Conservation (phyloP, 768 basidiomycete species). For the Hydnomerulius pinastri region DNA sequence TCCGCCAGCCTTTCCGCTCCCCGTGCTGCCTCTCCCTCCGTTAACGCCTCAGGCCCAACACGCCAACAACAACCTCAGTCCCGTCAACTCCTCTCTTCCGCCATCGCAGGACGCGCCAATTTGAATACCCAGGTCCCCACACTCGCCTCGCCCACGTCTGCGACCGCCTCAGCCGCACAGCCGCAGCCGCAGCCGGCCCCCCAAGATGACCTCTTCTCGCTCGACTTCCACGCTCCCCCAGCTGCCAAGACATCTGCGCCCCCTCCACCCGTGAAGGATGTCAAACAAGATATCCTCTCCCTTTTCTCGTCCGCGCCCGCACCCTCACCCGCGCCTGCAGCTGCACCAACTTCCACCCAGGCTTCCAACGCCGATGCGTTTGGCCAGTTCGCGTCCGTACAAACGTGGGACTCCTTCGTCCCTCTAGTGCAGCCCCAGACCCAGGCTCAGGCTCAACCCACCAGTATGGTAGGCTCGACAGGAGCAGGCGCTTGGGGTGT, state of each 20-base stretch:
- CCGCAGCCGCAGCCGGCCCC: slow-evolving; percentile 36
- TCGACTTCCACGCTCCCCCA: slow-evolving; percentile 78
- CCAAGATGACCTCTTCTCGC: slow-evolving; percentile 73
- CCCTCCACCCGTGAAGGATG: slow-evolving; percentile 58
- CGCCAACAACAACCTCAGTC: slow-evolving; percentile 29
- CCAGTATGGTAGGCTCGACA: slow-evolving; percentile 55
- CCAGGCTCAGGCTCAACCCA: slow-evolving; percentile 31
- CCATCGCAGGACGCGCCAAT: slow-evolving; percentile 41
- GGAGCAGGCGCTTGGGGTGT: slow-evolving; percentile 68
- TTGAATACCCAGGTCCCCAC: slow-evolving; percentile 9
- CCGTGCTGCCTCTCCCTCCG: slow-evolving; percentile 31
- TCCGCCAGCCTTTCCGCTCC: slow-evolving; percentile 23
- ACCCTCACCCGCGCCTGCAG: slow-evolving; percentile 23
- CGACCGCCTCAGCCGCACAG: slow-evolving; percentile 15
- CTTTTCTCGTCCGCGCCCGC: slow-evolving; percentile 60
- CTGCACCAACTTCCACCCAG: slow-evolving; percentile 7
- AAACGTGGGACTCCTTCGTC: slow-evolving; percentile 29
- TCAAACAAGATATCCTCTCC: slow-evolving; percentile 84
- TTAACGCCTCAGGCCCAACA: slow-evolving; percentile 30
- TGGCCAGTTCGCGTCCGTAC: slow-evolving; percentile 37
- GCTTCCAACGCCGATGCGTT: slow-evolving; percentile 34
- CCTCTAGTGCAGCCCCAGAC: slow-evolving; percentile 20
- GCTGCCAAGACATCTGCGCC: slow-evolving; percentile 23
- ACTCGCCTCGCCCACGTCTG: slow-evolving; percentile 4
- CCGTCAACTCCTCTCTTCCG: slow-evolving; percentile 28